Percentiles rank a stretch among this genome's conserved stretches.
Evolutionary conservation across 1,139 yeast species (phyloP).

Genomic region (Arxiozyma slooffiae): DNA sequence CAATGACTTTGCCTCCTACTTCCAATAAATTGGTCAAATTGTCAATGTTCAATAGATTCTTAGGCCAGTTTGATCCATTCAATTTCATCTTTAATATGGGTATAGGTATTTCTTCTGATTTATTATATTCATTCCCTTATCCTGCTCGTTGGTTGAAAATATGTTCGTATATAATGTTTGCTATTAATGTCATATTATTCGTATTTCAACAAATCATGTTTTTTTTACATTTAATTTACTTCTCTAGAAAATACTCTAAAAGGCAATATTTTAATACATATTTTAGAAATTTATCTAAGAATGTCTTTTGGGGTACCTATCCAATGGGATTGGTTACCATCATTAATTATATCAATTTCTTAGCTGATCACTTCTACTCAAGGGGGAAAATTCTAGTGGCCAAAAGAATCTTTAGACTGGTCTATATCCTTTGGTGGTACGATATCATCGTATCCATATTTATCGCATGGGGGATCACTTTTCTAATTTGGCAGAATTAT

Average conservation of each 20-base stretch:
- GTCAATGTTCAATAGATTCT: slow-evolving; percentile 1
- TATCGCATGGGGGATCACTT: slow-evolving; percentile 49
- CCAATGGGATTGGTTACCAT: slow-evolving; percentile 71
- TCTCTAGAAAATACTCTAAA: slow-evolving; percentile 8
- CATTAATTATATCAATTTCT: slow-evolving; percentile 41
- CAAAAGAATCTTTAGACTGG: slow-evolving; percentile 21
- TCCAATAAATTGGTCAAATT: neutral
- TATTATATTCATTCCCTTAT: slow-evolving; percentile 58
- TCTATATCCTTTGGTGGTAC: slow-evolving; percentile 64
- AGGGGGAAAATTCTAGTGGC: slow-evolving; percentile 2
- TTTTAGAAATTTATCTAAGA: slow-evolving; percentile 35
- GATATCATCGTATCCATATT: slow-evolving; percentile 43
- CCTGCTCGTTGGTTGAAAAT: slow-evolving; percentile 50
- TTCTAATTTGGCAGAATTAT: slow-evolving; percentile 34
- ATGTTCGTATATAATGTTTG: slow-evolving; percentile 51
- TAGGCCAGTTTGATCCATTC: slow-evolving; percentile 38
- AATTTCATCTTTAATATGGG: slow-evolving; percentile 81
- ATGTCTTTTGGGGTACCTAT: slow-evolving; percentile 63
- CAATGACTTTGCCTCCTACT: neutral
- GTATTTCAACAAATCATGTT: slow-evolving; percentile 32
- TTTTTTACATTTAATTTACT: slow-evolving; percentile 13
- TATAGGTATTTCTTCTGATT: slow-evolving; percentile 56
- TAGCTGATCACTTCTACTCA: slow-evolving; percentile 19
- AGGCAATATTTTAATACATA: slow-evolving; percentile 14
- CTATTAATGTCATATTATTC: slow-evolving; percentile 43